phyloP scores from a whole-genome alignment of 2,329 filamentous ascomycete species.

The Arachnomyces sp. region DNA sequence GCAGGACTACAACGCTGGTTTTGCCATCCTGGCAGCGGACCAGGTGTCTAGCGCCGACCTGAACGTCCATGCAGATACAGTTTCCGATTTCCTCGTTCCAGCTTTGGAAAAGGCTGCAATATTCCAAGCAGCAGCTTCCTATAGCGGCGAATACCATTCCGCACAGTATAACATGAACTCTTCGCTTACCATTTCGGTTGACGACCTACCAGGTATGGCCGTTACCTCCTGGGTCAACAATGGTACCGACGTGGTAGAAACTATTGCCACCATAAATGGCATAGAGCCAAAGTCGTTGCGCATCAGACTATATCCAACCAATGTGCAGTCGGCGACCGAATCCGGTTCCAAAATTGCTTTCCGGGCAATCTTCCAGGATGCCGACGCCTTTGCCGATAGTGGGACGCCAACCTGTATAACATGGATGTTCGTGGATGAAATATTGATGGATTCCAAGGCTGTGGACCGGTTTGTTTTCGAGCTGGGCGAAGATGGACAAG shows the following conservation, averaged over 20 bases:
- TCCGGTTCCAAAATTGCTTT: constrained; percentile 10
- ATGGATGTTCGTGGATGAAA: constrained; percentile 19
- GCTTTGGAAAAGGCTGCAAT: constrained; percentile 21
- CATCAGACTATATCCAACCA: constrained; percentile 9
- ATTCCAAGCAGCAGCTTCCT: constrained; percentile 17
- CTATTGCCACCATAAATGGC: background rate
- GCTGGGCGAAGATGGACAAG: constrained; percentile 13
- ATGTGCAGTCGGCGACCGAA: constrained; percentile 3
- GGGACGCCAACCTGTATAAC: constrained; percentile 21
- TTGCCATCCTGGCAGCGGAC: constrained; percentile 25
- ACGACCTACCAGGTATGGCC: constrained; percentile 10
- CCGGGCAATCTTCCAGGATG: constrained; percentile 15
- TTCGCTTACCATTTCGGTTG: constrained; percentile 14
- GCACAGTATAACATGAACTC: constrained; percentile 8
- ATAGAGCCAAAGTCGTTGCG: constrained; percentile 7
- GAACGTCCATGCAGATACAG: constrained; percentile 21
- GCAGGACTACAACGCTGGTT: constrained; percentile 29
- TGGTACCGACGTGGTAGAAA: constrained; percentile 13
- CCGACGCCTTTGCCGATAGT: constrained; percentile 17
- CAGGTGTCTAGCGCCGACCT: constrained; percentile 11
- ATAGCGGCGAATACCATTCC: constrained; percentile 20
- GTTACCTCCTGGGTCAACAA: constrained; percentile 13
- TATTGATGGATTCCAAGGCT: constrained; percentile 12
- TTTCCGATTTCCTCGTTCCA: constrained; percentile 19
- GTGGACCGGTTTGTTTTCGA: constrained; percentile 22